A percentile compares a stretch with the other conserved stretches of the same genome.
Evolutionary conservation across 352 stramenopile genomes (phyloP).

Genomic region (Globisporangium radiosum): DNA sequence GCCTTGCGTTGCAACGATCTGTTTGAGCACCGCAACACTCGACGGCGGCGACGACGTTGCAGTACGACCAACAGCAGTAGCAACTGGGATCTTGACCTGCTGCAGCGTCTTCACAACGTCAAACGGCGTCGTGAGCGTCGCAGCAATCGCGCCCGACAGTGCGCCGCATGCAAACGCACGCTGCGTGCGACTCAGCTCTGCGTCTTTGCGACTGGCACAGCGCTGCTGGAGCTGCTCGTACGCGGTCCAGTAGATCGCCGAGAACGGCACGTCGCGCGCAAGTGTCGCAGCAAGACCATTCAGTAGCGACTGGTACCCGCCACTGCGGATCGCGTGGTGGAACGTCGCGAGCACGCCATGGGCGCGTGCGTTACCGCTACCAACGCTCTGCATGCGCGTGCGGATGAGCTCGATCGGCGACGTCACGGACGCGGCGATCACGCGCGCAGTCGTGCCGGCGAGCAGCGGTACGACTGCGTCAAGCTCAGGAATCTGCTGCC

Average conservation of each 20-base stretch:
- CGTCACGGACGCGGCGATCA: conserved; percentile 71
- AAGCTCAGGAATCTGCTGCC: conserved; percentile 24
- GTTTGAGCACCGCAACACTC: conserved; percentile 30
- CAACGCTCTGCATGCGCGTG: conserved; percentile 69
- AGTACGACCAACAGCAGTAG: conserved; percentile 14
- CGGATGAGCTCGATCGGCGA: conserved; percentile 86
- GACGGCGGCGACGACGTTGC: conserved; percentile 19
- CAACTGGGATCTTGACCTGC: conserved; percentile 43
- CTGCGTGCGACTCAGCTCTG: conserved; percentile 35
- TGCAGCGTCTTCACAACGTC: conserved; percentile 95
- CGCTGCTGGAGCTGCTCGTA: conserved; percentile 79
- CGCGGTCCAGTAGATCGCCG: conserved; percentile 91
- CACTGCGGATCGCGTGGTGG: conserved; percentile 38
- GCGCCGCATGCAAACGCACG: conserved; percentile 85
- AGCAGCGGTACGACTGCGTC: conserved; percentile 50
- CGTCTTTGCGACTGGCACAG: conserved; percentile 5
- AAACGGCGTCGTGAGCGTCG: conserved; percentile 91
- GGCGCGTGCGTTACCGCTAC: conserved; percentile 14
- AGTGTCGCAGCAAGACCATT: conserved; percentile 88
- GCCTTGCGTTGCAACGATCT: conserved; percentile 45
- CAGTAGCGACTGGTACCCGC: conserved; percentile 80
- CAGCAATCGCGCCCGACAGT: conserved; percentile 81
- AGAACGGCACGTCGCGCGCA: conserved; percentile 93
- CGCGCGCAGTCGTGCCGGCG: conserved; percentile 54
- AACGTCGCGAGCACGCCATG: conserved; percentile 39